Evolutionary conservation across 2,329 filamentous ascomycete genomes (phyloP).

Genomic region (Helicocarpus griseus): DNA sequence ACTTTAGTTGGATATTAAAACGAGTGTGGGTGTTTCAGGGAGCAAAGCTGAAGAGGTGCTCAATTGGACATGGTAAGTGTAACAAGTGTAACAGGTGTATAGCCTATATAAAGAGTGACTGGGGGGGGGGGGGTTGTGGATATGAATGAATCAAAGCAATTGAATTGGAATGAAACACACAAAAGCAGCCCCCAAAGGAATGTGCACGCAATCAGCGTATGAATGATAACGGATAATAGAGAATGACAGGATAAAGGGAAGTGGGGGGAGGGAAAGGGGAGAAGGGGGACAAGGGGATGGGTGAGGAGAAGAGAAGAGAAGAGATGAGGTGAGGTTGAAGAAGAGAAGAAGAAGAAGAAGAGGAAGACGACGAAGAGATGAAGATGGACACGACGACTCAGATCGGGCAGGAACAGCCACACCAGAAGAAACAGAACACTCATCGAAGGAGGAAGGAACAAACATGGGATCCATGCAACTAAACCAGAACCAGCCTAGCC

Average conservation of each 20-base stretch:
- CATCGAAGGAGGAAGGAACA: too few species aligned
- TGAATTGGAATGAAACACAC: conserved; percentile 4
- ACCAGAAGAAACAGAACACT: too few species aligned
- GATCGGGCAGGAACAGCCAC: background rate
- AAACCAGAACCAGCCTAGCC: too few species aligned
- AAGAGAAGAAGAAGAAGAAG: conserved; percentile 1
- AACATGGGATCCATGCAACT: too few species aligned
- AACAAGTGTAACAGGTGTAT: too few species aligned
- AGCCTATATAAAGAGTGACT: background rate
- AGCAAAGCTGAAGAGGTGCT: background rate
- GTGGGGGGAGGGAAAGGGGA: background rate
- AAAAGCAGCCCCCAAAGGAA: conserved; percentile 5
- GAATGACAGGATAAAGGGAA: background rate
- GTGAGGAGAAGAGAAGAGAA: background rate
- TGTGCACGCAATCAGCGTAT: background rate
- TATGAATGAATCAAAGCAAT: conserved; percentile 4
- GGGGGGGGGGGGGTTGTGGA: too few species aligned
- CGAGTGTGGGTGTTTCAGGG: background rate
- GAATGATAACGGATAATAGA: too few species aligned
- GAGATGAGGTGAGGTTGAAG: background rate
- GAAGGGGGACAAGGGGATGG: background rate
- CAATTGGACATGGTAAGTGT: background rate
- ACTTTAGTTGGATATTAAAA: background rate
- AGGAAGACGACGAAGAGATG: background rate
- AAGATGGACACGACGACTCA: too few species aligned